These are phyloP conservation scores for Phytophthora ohioensis DNA, from an alignment of 352 stramenopile genomes.

Conservation along the genomic window DNA sequence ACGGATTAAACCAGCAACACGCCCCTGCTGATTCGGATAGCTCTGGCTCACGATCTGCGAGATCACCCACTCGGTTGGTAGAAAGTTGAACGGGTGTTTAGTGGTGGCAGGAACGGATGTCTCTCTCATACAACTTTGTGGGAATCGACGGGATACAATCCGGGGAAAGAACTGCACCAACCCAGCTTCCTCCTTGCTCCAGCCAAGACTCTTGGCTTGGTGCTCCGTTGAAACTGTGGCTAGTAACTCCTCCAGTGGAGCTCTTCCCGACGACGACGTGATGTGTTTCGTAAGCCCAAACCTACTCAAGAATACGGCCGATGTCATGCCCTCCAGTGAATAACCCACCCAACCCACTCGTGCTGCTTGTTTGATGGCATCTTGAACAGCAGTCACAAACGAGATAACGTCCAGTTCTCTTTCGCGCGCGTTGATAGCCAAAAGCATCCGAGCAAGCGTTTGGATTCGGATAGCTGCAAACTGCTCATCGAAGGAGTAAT, in stretches of 20 bases:
- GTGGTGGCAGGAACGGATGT: constrained; percentile 36
- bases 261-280: constrained; percentile 36
- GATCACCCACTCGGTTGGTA: constrained; percentile 59
- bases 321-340: constrained; percentile 77
- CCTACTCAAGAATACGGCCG: constrained; percentile 58
- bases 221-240: constrained; percentile 39
- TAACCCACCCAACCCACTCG: constrained; percentile 68
- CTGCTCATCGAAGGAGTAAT: constrained; percentile 76
- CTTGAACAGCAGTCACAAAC: constrained; percentile 53
- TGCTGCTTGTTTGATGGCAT: constrained; percentile 33
- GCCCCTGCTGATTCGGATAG: constrained; percentile 79
- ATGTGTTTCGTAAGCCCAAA: constrained; percentile 69
- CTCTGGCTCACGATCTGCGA: constrained; percentile 63
- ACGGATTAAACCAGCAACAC: constrained; percentile 58
- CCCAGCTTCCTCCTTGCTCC: constrained; percentile 67
- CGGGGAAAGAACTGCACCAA: constrained; percentile 44
- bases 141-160: constrained; percentile 36
- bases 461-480: constrained; percentile 73
- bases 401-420: constrained; percentile 47
- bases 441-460: constrained; percentile 56
- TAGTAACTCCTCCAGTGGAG: constrained; percentile 45
- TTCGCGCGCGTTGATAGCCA: constrained; percentile 45
- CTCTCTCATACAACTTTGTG: constrained; percentile 40
- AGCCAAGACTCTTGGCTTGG: constrained; percentile 56
- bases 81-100: constrained; percentile 74